Base-by-base conservation (phyloP, 1,139 yeast species). In the Saccharomyces pastorianus region DNA sequence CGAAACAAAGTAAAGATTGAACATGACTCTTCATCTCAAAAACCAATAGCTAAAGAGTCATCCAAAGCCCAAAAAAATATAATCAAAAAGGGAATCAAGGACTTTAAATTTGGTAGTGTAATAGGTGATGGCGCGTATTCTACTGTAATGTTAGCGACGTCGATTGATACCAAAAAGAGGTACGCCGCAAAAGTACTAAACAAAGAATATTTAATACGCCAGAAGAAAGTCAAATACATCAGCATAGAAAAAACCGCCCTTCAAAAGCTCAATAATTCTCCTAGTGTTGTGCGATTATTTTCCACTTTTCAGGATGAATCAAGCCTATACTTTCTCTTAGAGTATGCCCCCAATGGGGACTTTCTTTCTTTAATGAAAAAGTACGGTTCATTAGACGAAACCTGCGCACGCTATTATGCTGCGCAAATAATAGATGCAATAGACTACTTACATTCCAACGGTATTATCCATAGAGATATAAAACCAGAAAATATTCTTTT, bases 401-500 rank as follows among this genome's bases (percentile, higher is more conserved):
- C 73, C 3, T 79, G 80, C 47, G 74, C 81, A 28, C 73, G 73
- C 59, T 81, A 81, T 62, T 82, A 81, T 60, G 73, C 80, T 46
- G 84, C 87, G 34, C 99, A 95, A 72, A 76, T 93, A 25, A 74
- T 95, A 47, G 98, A 91, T 69, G 95, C 97, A 0, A 83, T 93
- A 13, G 81, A 79, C 59, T 91, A 82, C 69, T 86, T 93, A 78
- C 99, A 93, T 64, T 70, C 73, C 23, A 78, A 76, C 56, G 99
- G 99, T 9, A 87, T 95, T 20, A 83, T 93, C 49, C 99, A 93
- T 69, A 80, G 99, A 59, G 99, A 93, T 70, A 77, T 93, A 61
- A 93, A 93, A 71, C 99, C 99, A 0, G 99, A 93, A 65, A 93
- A 93, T 66, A 84, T 86, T 44, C 73, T 93, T 59, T 81, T 95